Percentiles rank a stretch among this genome's conserved stretches.
These are phyloP conservation scores for Penstemon newberryi DNA, from an alignment of 257 asterid genomes.

Conservation along the genomic window DNA sequence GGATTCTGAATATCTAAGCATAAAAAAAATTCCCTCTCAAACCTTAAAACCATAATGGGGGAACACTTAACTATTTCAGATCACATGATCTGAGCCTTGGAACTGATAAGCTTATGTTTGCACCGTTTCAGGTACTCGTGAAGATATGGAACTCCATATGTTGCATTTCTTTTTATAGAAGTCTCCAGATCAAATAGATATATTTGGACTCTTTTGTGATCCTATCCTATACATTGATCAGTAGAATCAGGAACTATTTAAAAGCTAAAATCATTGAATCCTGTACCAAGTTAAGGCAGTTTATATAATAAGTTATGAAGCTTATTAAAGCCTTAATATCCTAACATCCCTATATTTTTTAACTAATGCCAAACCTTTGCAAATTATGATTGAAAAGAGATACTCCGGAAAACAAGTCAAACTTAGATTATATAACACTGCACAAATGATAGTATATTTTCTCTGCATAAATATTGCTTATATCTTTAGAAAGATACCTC, in stretches of 20 bases:
- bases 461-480: conserved; percentile 10
- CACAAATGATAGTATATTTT: neutral
- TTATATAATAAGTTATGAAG: neutral
- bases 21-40: neutral
- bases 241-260: neutral
- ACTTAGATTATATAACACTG: neutral
- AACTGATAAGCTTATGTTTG: neutral
- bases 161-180: neutral
- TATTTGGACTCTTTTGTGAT: neutral
- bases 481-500: conserved; percentile 50
- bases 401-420: conserved; percentile 10
- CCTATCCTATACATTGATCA: neutral
- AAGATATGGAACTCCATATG: neutral
- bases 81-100: neutral
- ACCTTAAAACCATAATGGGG: neutral
- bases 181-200: neutral
- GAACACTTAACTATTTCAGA: neutral
- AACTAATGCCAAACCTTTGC: neutral
- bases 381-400: neutral
- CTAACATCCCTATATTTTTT: neutral
- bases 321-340: neutral
- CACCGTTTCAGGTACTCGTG: neutral
- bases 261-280: neutral
- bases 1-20: neutral
- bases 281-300: neutral